Evolutionary conservation across 805 yeast species (phyloP).

Genomic region (Yamadazyma kitorensis): DNA sequence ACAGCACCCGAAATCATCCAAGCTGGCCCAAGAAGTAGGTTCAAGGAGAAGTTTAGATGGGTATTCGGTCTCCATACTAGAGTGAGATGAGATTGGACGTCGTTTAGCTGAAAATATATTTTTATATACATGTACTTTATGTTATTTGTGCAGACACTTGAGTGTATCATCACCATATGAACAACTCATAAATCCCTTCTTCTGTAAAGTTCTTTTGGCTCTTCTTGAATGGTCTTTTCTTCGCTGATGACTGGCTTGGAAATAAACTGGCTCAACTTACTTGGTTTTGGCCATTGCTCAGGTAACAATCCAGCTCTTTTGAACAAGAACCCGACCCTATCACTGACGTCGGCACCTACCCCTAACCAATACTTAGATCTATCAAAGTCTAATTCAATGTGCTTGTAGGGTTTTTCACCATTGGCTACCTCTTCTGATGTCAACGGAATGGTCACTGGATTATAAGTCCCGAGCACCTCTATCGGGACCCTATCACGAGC

Average conservation of each 20-base stretch:
- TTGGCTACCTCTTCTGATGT: conserved; percentile 56
- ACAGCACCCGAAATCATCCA: too few relatives aligned
- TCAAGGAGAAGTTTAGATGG: too few relatives aligned
- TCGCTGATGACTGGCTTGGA: conserved; percentile 27
- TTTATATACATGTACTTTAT: too few relatives aligned
- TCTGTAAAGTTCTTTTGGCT: conserved; percentile 31
- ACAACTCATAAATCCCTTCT: conserved; percentile 25
- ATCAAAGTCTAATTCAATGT: conserved; percentile 78
- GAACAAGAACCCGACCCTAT: conserved; percentile 71
- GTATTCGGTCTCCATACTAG: too few relatives aligned
- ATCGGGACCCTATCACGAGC: conserved; percentile 88
- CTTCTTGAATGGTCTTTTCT: conserved; percentile 27
- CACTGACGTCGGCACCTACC: conserved; percentile 94
- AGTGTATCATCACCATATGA: too few relatives aligned
- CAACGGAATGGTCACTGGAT: conserved; percentile 74
- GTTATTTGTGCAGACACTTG: too few relatives aligned
- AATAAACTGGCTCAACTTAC: conserved; percentile 31
- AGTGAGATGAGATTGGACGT: too few relatives aligned
- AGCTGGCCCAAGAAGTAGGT: too few relatives aligned
- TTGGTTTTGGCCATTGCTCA: conserved; percentile 56
- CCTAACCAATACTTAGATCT: conserved; percentile 96
- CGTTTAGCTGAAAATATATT: too few relatives aligned
- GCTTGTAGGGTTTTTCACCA: conserved; percentile 66
- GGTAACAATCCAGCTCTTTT: conserved; percentile 73
- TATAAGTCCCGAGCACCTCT: conserved; percentile 92